phyloP scores from a whole-genome alignment of 2,329 filamentous ascomycete species.

The Cladosporium halotolerans region DNA sequence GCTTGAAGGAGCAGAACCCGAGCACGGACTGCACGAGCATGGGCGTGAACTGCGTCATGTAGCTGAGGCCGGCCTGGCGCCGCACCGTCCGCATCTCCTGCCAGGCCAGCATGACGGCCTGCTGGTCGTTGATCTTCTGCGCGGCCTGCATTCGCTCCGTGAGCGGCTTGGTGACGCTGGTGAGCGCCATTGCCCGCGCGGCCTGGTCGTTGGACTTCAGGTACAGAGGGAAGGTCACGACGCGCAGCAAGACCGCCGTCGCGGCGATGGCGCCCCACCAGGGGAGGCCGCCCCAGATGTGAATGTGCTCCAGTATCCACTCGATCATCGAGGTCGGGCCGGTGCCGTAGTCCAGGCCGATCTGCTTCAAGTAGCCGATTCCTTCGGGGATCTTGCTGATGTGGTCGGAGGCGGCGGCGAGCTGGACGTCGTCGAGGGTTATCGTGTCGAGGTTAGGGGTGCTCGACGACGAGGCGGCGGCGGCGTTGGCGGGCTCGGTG shows the following conservation, averaged over 20 bases:
- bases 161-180: conserved; percentile 52
- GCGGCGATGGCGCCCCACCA: conserved; percentile 75
- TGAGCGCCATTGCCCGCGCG: conserved; percentile 57
- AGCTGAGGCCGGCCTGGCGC: conserved; percentile 49
- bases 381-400: conserved; percentile 60
- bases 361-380: conserved; percentile 72
- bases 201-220: conserved; percentile 55
- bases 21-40: conserved; percentile 60
- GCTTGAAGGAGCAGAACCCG: conserved; percentile 73
- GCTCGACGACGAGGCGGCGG: conserved; percentile 12
- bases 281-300: conserved; percentile 67
- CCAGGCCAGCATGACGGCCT: conserved; percentile 41
- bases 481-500: conserved; percentile 18
- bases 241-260: conserved; percentile 60
- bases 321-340: conserved; percentile 70
- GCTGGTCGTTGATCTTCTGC: conserved; percentile 40
- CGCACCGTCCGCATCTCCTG: conserved; percentile 48
- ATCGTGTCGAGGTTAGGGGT: conserved; percentile 28
- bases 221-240: conserved; percentile 59
- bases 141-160: conserved; percentile 48
- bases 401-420: conserved; percentile 28
- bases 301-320: conserved; percentile 72
- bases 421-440: conserved; percentile 33
- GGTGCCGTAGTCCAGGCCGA: conserved; percentile 84
- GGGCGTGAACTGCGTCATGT: conserved; percentile 48